Evolutionary conservation across 2,329 filamentous ascomycete genomes (phyloP), one percentile per base, ranked within the genome.

Genomic region (Chrysoporthe austroafricana): DNA sequence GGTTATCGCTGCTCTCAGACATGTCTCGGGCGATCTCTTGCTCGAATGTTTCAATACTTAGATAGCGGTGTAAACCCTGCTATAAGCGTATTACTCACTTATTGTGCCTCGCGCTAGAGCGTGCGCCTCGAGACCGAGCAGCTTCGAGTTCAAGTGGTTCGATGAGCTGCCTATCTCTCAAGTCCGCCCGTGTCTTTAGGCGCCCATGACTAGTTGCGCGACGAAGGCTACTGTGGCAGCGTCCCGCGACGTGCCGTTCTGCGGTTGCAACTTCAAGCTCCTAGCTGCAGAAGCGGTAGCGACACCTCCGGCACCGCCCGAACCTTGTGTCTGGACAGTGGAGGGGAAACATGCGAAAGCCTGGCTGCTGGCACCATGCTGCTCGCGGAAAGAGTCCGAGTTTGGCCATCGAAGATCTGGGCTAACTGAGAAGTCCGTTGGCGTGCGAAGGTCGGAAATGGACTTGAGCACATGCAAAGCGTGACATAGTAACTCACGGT

Each of bases 391-490:
- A 43, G 59, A 32, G 59, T 43, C 32, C 48, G 59, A 8, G 44
- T 9, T 26, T 62, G 59, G 26, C 59, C 43, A 16, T 62, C 59
- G 9, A n/a, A 46, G 42, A 62, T 62, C 21, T 62, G 59, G 7
- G 59, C 34, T 21, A 62, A 26, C 26, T 26, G 26, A 26, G 26
- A 26, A 26, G 26, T 26, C 26, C 26, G 26, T 26, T 26, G 26
- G 26, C 26, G 26, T 26, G 26, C 26, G 26, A 26, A 26, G 26
- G 26, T 26, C 26, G 26, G 26, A 26, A 26, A 26, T 26, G 26
- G 26, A 26, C 26, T 26, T 26, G 26, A 26, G 26, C 26, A 26
- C 26, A 26, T 26, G 26, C 26, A 26, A 26, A 26, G 26, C 26
- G 26, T 26, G 26, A 26, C 26, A 26, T 26, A 26, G 26, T 26